Evolutionary conservation across 177 flowering plant genomes (phyloP).

Genomic region (Vitis hybrid): DNA sequence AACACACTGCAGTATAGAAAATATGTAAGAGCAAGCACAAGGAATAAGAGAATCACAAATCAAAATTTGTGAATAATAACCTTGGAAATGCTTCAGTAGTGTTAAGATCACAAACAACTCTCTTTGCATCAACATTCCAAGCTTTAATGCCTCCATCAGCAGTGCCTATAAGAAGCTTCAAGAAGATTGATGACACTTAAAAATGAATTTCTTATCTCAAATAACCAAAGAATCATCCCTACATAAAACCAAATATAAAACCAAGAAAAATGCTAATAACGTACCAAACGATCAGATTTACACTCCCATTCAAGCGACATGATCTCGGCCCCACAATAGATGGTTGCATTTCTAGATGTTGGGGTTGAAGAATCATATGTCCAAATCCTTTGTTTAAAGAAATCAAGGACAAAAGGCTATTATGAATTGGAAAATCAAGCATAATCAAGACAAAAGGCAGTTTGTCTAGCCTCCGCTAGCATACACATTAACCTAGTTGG

Average conservation of each 20-base stretch:
- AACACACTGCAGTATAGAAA: conserved; percentile 63
- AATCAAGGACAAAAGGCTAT: neutral
- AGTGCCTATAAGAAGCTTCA: conserved; percentile 95
- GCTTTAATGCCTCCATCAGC: conserved; percentile 95
- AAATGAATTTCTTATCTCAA: conserved; percentile 6
- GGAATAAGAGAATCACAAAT: neutral
- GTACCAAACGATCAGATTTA: conserved; percentile 91
- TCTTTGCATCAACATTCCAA: conserved; percentile 99
- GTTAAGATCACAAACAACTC: conserved; percentile 95
- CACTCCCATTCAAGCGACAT: conserved; percentile 98
- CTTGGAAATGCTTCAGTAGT: conserved; percentile 77
- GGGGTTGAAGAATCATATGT: conserved; percentile 83
- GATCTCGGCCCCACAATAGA: conserved; percentile 92
- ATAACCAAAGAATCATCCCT: conserved; percentile 5
- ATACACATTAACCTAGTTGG: neutral
- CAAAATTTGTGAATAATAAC: conserved; percentile 26
- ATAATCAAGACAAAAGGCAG: neutral
- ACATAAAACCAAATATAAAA: conserved; percentile 3
- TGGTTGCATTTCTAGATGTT: conserved; percentile 91
- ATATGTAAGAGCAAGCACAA: conserved; percentile 8
- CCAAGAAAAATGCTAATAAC: conserved; percentile 12
- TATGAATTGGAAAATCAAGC: conserved; percentile 4
- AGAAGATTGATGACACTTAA: conserved; percentile 28
- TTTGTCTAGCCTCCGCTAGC: neutral
- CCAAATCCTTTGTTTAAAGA: conserved; percentile 73